These are phyloP conservation scores for Candida yuanshanica DNA, from an alignment of 805 yeast species.

Conservation along the genomic window DNA sequence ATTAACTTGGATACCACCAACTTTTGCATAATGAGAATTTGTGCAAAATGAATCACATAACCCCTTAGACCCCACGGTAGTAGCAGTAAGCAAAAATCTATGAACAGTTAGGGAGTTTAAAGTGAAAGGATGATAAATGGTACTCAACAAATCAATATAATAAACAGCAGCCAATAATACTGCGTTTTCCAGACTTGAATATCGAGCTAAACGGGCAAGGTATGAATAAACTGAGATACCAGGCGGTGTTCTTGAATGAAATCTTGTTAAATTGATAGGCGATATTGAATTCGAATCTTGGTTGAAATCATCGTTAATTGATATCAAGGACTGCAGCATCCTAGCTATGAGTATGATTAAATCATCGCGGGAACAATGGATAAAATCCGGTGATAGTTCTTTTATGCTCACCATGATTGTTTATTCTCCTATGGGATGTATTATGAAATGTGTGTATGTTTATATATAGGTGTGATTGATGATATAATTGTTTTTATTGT, in stretches of 20 bases:
- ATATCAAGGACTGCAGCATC: slow-evolving; percentile 72
- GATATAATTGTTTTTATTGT: too few species aligned
- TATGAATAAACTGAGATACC: slow-evolving; percentile 76
- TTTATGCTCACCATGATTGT: neutral
- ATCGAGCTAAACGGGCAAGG: slow-evolving; percentile 68
- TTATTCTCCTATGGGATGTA: too few species aligned
- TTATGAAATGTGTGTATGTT: too few species aligned
- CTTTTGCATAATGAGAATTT: slow-evolving; percentile 89
- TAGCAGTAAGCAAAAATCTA: slow-evolving; percentile 82
- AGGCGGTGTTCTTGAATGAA: slow-evolving; percentile 93
- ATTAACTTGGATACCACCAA: slow-evolving; percentile 83
- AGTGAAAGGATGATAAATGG: slow-evolving; percentile 73
- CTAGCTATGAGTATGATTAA: slow-evolving; percentile 67
- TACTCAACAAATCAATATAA: slow-evolving; percentile 79
- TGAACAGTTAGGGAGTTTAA: slow-evolving; percentile 91
- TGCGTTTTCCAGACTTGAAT: slow-evolving; percentile 80
- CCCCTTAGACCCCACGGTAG: slow-evolving; percentile 86
- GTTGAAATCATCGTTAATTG: slow-evolving; percentile 57
- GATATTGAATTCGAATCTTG: slow-evolving; percentile 25
- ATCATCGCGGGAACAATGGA: slow-evolving; percentile 64
- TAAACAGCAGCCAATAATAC: slow-evolving; percentile 79
- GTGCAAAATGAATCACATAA: slow-evolving; percentile 92
- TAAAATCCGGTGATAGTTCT: slow-evolving; percentile 37
- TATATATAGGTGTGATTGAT: too few species aligned
- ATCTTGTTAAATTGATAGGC: slow-evolving; percentile 60